Conservation (phyloP, 495 filamentous ascomycete genomes). For the Xylaria palmicola region DNA sequence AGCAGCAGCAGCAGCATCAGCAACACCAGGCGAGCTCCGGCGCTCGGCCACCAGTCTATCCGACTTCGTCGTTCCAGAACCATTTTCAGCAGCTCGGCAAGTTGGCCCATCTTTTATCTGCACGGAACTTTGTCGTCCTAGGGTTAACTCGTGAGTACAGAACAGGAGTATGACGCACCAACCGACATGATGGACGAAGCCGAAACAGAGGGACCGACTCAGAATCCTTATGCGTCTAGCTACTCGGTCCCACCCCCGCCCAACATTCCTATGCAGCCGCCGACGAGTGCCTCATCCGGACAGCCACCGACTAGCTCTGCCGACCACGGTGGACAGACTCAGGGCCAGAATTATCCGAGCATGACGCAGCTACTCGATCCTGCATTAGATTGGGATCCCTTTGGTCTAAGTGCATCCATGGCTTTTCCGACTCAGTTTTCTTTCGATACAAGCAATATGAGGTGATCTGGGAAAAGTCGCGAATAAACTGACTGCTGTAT, state of each 20-base stretch:
- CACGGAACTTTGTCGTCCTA: slow-evolving; percentile 80
- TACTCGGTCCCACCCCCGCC: slow-evolving; percentile 31
- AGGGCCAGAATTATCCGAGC: slow-evolving; percentile 48
- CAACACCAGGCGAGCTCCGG: slow-evolving; percentile 42
- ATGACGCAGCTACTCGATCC: slow-evolving; percentile 75
- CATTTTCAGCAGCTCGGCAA: slow-evolving; percentile 98
- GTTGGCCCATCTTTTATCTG: slow-evolving; percentile 63
- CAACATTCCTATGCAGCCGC: slow-evolving; percentile 42
- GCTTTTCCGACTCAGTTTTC: slow-evolving; percentile 89
- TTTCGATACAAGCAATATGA: slow-evolving; percentile 67
- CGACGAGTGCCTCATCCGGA: slow-evolving; percentile 39
- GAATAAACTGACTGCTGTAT: not conserved
- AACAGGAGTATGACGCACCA: slow-evolving; percentile 98
- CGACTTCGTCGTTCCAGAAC: slow-evolving; percentile 78
- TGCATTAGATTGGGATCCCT: slow-evolving; percentile 85
- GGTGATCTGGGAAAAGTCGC: slow-evolving; percentile 24
- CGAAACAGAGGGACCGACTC: slow-evolving; percentile 64
- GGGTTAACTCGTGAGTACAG: slow-evolving; percentile 77
- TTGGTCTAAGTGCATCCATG: slow-evolving; percentile 89
- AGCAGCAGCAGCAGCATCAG: slow-evolving; percentile 42
- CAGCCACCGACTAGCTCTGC: slow-evolving; percentile 30
- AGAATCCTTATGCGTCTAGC: slow-evolving; percentile 61
- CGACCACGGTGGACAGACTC: slow-evolving; percentile 34
- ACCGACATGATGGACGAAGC: slow-evolving; percentile 89
- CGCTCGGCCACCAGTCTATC: slow-evolving; percentile 59